Conservation (phyloP, 2,329 filamentous ascomycete genomes). For the Fusarium staphyleae region DNA sequence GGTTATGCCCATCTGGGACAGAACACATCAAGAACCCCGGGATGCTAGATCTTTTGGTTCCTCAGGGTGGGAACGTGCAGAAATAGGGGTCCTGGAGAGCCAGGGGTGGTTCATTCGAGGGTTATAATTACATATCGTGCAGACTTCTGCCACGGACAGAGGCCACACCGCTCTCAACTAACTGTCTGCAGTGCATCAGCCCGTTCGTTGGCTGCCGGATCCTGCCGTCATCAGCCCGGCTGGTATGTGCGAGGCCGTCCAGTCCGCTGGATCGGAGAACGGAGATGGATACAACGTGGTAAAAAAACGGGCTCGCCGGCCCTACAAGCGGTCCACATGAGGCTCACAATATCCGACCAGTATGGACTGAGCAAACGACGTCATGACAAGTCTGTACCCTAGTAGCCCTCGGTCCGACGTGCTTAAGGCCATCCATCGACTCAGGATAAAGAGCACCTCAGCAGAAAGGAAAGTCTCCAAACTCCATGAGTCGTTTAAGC, state of each 20-base stretch:
- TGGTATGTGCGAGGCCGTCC: neutral
- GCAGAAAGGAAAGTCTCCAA: neutral
- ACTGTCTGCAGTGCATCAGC: constrained; percentile 15
- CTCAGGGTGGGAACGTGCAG: constrained; percentile 11
- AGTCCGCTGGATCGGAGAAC: constrained; percentile 7
- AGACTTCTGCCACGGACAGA: too few species aligned
- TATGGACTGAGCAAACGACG: too few species aligned
- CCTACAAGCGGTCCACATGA: constrained; percentile 19
- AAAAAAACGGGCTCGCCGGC: constrained; percentile 10
- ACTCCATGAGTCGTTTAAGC: constrained; percentile 32
- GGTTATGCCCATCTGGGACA: neutral
- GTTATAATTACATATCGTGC: constrained; percentile 31
- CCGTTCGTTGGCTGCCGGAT: constrained; percentile 7
- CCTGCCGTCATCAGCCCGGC: constrained; percentile 8
- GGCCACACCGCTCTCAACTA: neutral
- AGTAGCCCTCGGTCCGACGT: too few species aligned
- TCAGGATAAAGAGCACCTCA: too few species aligned
- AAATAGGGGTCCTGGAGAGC: constrained; percentile 2
- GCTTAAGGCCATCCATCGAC: too few species aligned
- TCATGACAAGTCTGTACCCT: neutral
- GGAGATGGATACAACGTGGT: neutral
- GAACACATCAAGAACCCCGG: neutral
- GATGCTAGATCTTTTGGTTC: neutral
- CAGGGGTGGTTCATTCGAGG: constrained; percentile 1
- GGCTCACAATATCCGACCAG: constrained; percentile 4